Conservation (phyloP, 2,329 filamentous ascomycete species). For the Capronia americana region DNA sequence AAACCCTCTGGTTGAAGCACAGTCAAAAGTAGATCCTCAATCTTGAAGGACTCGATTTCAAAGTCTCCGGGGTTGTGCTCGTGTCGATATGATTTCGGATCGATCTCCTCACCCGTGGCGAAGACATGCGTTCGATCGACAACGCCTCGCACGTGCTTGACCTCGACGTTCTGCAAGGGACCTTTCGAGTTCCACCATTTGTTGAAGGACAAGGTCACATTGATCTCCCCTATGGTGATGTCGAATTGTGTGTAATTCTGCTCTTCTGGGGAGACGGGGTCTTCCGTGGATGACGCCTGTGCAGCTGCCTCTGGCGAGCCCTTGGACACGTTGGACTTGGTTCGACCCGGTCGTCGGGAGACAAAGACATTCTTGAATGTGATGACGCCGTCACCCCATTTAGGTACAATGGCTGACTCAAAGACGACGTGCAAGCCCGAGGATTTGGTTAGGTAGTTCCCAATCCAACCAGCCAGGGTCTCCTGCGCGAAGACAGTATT, state of each 20-base stretch:
- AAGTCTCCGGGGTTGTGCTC: slow-evolving; percentile 92
- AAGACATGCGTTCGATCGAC: slow-evolving; percentile 85
- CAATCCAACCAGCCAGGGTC: slow-evolving; percentile 89
- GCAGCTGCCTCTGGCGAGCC: slow-evolving; percentile 85
- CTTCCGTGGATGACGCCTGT: slow-evolving; percentile 75
- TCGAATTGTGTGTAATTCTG: slow-evolving; percentile 99
- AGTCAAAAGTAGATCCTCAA: slow-evolving; percentile 90
- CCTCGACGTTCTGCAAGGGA: slow-evolving; percentile 85
- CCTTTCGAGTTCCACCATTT: slow-evolving; percentile 99
- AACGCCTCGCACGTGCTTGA: slow-evolving; percentile 90
- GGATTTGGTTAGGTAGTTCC: slow-evolving; percentile 92
- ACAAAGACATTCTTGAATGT: slow-evolving; percentile 97
- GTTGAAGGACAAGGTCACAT: slow-evolving; percentile 94
- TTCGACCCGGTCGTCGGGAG: slow-evolving; percentile 84
- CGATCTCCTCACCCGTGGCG: slow-evolving; percentile 71
- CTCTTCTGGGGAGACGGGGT: slow-evolving; percentile 68
- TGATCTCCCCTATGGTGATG: slow-evolving; percentile 90
- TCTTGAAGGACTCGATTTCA: slow-evolving; percentile 94
- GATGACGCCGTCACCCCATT: slow-evolving; percentile 93
- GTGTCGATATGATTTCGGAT: slow-evolving; percentile 86
- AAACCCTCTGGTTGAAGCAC: slow-evolving; percentile 89
- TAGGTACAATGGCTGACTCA: slow-evolving; percentile 95
- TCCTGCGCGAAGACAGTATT: slow-evolving; percentile 98
- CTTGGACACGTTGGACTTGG: slow-evolving; percentile 80
- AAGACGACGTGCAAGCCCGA: slow-evolving; percentile 94